Percentiles rank a stretch among this genome's conserved stretches.
phyloP scores from a whole-genome alignment of 2,329 filamentous ascomycete genomes.

The Esteya vermicola region DNA sequence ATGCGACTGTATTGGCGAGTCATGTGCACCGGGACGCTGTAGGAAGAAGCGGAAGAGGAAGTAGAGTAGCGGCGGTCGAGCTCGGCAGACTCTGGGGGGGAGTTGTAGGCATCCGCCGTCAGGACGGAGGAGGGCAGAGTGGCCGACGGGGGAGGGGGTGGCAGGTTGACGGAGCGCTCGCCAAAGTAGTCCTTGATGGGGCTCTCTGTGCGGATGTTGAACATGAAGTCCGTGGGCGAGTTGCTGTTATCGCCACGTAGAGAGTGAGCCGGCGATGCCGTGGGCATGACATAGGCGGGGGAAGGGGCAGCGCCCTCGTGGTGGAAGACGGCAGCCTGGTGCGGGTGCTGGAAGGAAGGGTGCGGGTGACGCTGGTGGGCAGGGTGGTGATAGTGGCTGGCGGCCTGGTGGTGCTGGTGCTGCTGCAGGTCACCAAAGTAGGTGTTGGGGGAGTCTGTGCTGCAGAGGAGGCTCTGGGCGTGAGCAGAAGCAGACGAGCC shows the following conservation, averaged over 20 bases:
- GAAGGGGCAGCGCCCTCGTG: slow-evolving; percentile 48
- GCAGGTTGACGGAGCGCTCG: slow-evolving; percentile 6
- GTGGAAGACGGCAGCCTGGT: too few relatives aligned
- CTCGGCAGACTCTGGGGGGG: neutral
- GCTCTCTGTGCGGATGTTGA: slow-evolving; percentile 6
- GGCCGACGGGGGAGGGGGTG: slow-evolving; percentile 8
- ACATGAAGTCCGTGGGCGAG: slow-evolving; percentile 10
- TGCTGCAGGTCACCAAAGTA: slow-evolving; percentile 7
- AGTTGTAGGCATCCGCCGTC: too few relatives aligned
- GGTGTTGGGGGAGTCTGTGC: slow-evolving; percentile 6
- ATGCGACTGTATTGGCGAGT: slow-evolving; percentile 1
- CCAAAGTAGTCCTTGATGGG: slow-evolving; percentile 15
- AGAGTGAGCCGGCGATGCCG: slow-evolving; percentile 2
- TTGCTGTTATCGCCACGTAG: slow-evolving; percentile 5
- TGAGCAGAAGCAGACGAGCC: slow-evolving; percentile 5
- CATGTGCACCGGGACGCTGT: neutral
- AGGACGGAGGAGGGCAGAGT: slow-evolving; percentile 9
- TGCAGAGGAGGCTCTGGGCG: neutral
- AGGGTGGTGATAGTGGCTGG: neutral
- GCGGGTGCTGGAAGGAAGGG: neutral
- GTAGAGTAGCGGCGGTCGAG: slow-evolving; percentile 1
- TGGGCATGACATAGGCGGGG: neutral
- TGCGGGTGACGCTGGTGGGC: slow-evolving; percentile 15
- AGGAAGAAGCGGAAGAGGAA: neutral
- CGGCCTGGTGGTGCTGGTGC: slow-evolving; percentile 30